These are phyloP conservation scores for Termitomyces sp. DNA, from an alignment of 768 basidiomycete genomes.

Conservation along the genomic window DNA sequence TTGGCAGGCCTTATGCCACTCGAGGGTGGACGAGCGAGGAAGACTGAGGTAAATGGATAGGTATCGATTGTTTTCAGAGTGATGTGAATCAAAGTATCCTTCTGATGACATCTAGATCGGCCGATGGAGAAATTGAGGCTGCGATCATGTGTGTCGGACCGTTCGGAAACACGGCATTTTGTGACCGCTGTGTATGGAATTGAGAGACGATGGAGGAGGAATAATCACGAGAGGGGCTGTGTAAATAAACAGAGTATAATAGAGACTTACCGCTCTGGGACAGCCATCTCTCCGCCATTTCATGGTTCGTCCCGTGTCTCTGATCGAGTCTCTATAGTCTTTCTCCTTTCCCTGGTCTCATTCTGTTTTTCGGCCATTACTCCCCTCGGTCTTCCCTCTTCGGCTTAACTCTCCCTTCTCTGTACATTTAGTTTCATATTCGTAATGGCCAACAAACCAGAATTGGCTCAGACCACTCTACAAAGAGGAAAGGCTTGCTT, in stretches of 20 bases:
- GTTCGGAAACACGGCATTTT: conserved; percentile 14
- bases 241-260: conserved; percentile 12
- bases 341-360: conserved; percentile 14
- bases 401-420: conserved; percentile 15
- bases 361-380: conserved; percentile 24
- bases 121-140: background rate
- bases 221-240: conserved; percentile 1
- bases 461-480: conserved; percentile 37
- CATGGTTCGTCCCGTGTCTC: conserved; percentile 20
- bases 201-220: background rate
- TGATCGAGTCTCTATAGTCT: conserved; percentile 17
- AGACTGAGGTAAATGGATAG: background rate
- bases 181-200: conserved; percentile 17
- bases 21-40: background rate
- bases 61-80: background rate
- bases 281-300: conserved; percentile 13
- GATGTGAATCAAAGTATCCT: background rate
- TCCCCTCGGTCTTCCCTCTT: conserved; percentile 20
- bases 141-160: conserved; percentile 6
- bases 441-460: conserved; percentile 48
- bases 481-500: conserved; percentile 71
- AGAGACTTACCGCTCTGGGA: conserved; percentile 13
- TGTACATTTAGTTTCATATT: conserved; percentile 29
- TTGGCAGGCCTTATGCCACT: background rate
- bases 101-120: background rate